Percentiles rank a stretch among this genome's conserved stretches.
These are phyloP conservation scores for Phytophthora ohioensis DNA, from an alignment of 352 stramenopile species.

Conservation along the genomic window DNA sequence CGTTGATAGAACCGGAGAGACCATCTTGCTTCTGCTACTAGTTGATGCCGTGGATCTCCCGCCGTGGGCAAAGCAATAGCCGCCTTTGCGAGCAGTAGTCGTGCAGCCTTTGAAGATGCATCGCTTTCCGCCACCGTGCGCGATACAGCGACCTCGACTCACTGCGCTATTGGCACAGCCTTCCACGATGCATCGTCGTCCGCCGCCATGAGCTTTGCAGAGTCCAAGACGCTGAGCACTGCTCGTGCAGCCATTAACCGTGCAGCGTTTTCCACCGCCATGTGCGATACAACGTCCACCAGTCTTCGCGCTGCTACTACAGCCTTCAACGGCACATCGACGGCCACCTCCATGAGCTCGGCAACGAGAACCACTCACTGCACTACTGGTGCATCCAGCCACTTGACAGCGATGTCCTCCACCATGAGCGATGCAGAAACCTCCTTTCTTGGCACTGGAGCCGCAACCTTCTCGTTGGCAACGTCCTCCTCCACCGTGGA, in stretches of 20 bases:
- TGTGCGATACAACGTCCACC: slow-evolving; percentile 85
- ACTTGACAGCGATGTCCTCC: slow-evolving; percentile 85
- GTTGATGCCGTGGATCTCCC: slow-evolving; percentile 42
- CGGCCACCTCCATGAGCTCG: slow-evolving; percentile 84
- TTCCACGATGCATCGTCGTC: slow-evolving; percentile 72
- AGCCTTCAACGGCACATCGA: slow-evolving; percentile 75
- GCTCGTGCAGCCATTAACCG: slow-evolving; percentile 71
- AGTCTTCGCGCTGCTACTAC: slow-evolving; percentile 86
- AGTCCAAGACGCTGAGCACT: slow-evolving; percentile 85
- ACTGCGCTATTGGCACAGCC: slow-evolving; percentile 83
- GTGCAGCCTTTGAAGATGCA: slow-evolving; percentile 78
- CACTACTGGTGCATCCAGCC: slow-evolving; percentile 74
- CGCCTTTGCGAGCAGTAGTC: slow-evolving; percentile 82
- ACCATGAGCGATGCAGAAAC: slow-evolving; percentile 86
- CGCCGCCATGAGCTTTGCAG: slow-evolving; percentile 88
- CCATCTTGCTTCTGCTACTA: slow-evolving; percentile 28
- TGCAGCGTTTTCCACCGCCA: slow-evolving; percentile 85
- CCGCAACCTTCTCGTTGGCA: slow-evolving; percentile 79
- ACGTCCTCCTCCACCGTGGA: slow-evolving; percentile 80
- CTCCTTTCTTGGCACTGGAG: slow-evolving; percentile 88
- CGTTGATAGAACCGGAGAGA: slow-evolving; percentile 18
- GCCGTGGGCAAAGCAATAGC: slow-evolving; percentile 86
- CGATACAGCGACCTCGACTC: slow-evolving; percentile 85
- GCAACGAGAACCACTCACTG: slow-evolving; percentile 82
- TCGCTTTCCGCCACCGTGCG: slow-evolving; percentile 84